Conservation (phyloP, 1,284 basidiomycete species). For the Boletellus deceptivus region DNA sequence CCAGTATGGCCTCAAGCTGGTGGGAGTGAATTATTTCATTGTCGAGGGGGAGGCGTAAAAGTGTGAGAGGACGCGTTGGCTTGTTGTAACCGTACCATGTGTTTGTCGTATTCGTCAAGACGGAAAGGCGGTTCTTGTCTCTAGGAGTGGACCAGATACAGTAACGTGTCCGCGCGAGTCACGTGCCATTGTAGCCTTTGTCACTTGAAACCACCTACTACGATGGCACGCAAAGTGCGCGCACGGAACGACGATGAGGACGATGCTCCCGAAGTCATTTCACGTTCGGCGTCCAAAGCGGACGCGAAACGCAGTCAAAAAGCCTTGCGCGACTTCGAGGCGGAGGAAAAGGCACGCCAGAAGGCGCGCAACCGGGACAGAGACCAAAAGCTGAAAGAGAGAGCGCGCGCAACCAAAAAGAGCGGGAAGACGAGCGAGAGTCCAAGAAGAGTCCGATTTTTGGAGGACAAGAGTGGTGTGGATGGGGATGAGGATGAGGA, state of each 20-base stretch:
- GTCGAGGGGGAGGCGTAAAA: slow-evolving; percentile 24
- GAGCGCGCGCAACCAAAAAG: slow-evolving; percentile 37
- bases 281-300: slow-evolving; percentile 43
- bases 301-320: slow-evolving; percentile 34
- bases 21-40: slow-evolving; percentile 57
- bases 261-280: slow-evolving; percentile 47
- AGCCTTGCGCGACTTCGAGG: slow-evolving; percentile 34
- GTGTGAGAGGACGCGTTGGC: not conserved
- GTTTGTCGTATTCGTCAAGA: too few relatives aligned
- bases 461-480: slow-evolving; percentile 8
- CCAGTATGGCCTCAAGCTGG: slow-evolving; percentile 51
- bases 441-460: slow-evolving; percentile 11
- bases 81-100: too few relatives aligned
- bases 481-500: not conserved
- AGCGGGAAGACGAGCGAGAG: slow-evolving; percentile 13
- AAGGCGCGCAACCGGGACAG: slow-evolving; percentile 41
- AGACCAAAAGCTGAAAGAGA: slow-evolving; percentile 47
- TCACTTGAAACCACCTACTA: too few relatives aligned
- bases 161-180: too few relatives aligned
- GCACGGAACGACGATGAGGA: slow-evolving; percentile 24
- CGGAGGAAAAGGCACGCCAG: slow-evolving; percentile 37
- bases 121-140: too few relatives aligned
- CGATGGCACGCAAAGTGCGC: slow-evolving; percentile 20
- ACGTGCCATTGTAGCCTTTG: too few relatives aligned
- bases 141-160: too few relatives aligned